Evolutionary conservation across 371 early-diverging fungal species (phyloP), one percentile per base, ranked within the genome.

Genomic region (Syncephalastrum racemosum): DNA sequence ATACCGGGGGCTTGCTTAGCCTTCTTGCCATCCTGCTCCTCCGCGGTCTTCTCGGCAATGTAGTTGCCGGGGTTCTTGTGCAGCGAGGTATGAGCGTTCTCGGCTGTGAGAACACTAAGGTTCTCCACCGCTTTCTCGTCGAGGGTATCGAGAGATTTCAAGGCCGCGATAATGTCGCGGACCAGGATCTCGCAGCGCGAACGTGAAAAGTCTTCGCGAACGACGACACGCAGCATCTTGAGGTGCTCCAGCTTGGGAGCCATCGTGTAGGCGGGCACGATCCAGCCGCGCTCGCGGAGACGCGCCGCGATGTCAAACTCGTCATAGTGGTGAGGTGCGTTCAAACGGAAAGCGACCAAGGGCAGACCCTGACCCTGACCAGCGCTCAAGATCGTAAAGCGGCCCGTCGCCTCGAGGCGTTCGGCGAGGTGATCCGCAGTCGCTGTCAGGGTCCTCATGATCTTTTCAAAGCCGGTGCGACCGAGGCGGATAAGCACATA

Each of bases 401-500:
- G 70, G 27, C 84, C 87, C 0, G 84, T 84, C 2, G 61, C 58
- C 46, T 79, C 73, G 4, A 89, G 62, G 14, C 71, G 64, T 2
- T 69, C 70, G 10, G 86, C 73, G 20, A 89, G 66, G 50, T 77
- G 73, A 19, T 79, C 75, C 22, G 90, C 81, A 36, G 68, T 76
- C 4, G 55, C 54, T 4, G 64, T 76, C 54, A 76, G 36, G 40
- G 77, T 80, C 18, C 50, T 72, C 83, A 86, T 84, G 53, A 89
- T 81, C 60, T 80, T 70, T 15, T 54, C 39, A 70, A 79, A 89
- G 7, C 89, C 89, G 23, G 53, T 63, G 22, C 66, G 67, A 3
- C 87, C 89, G 16, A 82, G 70, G 46, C 88, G 81, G 52, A 89
- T 78, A 46, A 89, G 71, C 27, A 78, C 75, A 71, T 88, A 89